Conservation (phyloP, 768 basidiomycete genomes). For the Crucibulum laeve region DNA sequence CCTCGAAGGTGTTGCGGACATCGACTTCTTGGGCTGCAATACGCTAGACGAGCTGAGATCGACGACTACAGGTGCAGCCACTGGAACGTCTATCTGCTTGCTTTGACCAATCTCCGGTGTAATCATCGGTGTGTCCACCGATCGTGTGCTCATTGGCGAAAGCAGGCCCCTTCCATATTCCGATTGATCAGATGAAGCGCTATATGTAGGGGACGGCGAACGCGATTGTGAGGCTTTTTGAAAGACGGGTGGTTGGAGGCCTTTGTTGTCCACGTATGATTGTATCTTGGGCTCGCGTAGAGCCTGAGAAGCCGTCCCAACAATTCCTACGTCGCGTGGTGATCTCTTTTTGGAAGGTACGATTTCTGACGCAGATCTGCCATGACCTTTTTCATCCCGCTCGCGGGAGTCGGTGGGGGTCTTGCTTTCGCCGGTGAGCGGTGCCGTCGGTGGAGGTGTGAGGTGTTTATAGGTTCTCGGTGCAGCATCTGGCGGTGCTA, state of each 20-base stretch:
- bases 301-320: constrained; percentile 34
- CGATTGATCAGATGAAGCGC: constrained; percentile 3
- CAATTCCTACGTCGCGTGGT: constrained; percentile 41
- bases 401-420: constrained; percentile 15
- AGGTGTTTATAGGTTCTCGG: constrained; percentile 48
- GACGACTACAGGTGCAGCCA: constrained; percentile 60
- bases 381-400: constrained; percentile 24
- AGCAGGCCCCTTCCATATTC: constrained; percentile 8
- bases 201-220: constrained; percentile 15
- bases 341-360: constrained; percentile 19
- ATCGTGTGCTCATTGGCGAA: constrained; percentile 15
- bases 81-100: constrained; percentile 55
- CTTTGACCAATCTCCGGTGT: constrained; percentile 63
- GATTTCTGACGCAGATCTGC: constrained; percentile 47
- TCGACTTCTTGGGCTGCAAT: constrained; percentile 4
- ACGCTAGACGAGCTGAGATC: constrained; percentile 21
- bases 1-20: constrained; percentile 14
- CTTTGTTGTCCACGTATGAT: background rate
- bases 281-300: background rate
- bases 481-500: constrained; percentile 70
- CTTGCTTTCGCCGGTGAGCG: constrained; percentile 23
- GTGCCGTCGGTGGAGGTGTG: constrained; percentile 47
- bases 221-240: constrained; percentile 25
- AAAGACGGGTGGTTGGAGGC: constrained; percentile 21
- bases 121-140: constrained; percentile 30